These are phyloP conservation scores for Euptelea pleiosperma DNA, from an alignment of 164 flowering plant species.

Conservation along the genomic window DNA sequence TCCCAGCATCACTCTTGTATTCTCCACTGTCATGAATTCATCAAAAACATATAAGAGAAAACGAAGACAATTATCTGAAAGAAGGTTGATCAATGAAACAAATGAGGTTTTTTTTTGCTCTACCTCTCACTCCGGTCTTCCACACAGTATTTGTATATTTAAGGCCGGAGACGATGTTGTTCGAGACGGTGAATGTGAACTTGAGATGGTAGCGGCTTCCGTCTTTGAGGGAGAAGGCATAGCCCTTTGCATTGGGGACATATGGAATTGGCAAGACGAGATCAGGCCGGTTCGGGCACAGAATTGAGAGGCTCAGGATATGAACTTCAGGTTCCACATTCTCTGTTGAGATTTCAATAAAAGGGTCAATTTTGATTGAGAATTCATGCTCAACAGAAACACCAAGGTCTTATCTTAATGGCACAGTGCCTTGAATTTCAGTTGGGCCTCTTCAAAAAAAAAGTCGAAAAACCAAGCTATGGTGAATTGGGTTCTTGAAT, in stretches of 20 bases:
- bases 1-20: slow-evolving; percentile 48
- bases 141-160: slow-evolving; percentile 50
- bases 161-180: slow-evolving; percentile 54
- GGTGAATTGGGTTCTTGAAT: slow-evolving; percentile 1
- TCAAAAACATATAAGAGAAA: background rate
- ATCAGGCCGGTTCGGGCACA: slow-evolving; percentile 32
- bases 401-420: background rate
- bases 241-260: slow-evolving; percentile 26
- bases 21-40: slow-evolving; percentile 37
- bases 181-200: slow-evolving; percentile 41
- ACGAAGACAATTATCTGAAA: background rate
- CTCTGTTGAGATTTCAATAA: slow-evolving; percentile 23
- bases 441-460: background rate
- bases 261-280: slow-evolving; percentile 41
- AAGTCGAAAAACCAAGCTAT: background rate
- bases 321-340: slow-evolving; percentile 42
- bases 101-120: background rate
- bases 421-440: background rate
- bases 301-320: slow-evolving; percentile 42
- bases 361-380: background rate
- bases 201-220: slow-evolving; percentile 43
- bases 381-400: background rate
- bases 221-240: slow-evolving; percentile 44
- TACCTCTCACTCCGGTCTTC: slow-evolving; percentile 55
- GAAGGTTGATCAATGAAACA: background rate